Evolutionary conservation across 2,329 filamentous ascomycete genomes (phyloP).

Genomic region (Eurotiales sp.): DNA sequence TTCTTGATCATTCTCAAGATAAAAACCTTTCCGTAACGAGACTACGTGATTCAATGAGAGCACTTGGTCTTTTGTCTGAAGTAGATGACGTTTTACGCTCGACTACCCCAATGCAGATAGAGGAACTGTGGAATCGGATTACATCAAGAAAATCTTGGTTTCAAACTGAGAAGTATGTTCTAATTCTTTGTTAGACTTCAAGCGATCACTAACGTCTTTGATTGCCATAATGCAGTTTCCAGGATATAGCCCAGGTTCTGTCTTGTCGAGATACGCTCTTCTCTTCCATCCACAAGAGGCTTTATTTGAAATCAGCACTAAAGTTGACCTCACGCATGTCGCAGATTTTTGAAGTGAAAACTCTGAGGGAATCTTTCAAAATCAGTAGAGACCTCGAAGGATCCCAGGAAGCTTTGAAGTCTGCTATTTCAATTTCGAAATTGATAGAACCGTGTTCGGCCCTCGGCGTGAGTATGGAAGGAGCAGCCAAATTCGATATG

Average conservation of each 20-base stretch:
- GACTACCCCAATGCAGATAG: constrained; percentile 56
- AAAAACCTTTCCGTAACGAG: constrained; percentile 36
- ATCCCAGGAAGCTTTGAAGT: constrained; percentile 80
- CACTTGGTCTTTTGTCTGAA: constrained; percentile 72
- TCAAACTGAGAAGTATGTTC: constrained; percentile 65
- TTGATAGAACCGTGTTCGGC: constrained; percentile 66
- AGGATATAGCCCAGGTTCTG: constrained; percentile 72
- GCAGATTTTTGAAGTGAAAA: constrained; percentile 68
- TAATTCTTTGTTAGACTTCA: not conserved
- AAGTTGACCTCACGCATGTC: constrained; percentile 61
- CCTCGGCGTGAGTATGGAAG: constrained; percentile 72
- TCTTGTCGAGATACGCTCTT: constrained; percentile 80
- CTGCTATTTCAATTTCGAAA: constrained; percentile 76
- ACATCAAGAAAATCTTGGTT: constrained; percentile 71
- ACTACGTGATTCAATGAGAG: constrained; percentile 57
- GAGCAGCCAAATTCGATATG: constrained; percentile 72
- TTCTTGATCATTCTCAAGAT: constrained; percentile 38
- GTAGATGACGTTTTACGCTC: constrained; percentile 72
- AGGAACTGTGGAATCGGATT: constrained; percentile 61
- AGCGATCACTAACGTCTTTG: not conserved
- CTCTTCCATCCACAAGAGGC: constrained; percentile 70
- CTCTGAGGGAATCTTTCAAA: constrained; percentile 69
- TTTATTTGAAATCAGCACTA: constrained; percentile 58
- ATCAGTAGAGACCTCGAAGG: constrained; percentile 77
- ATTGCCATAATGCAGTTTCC: constrained; percentile 29